A percentile compares a stretch with the other conserved stretches of the same genome.
These are phyloP conservation scores for Nannizziopsis arthrosporioides DNA, from an alignment of 2,329 filamentous ascomycete genomes.

Conservation along the genomic window DNA sequence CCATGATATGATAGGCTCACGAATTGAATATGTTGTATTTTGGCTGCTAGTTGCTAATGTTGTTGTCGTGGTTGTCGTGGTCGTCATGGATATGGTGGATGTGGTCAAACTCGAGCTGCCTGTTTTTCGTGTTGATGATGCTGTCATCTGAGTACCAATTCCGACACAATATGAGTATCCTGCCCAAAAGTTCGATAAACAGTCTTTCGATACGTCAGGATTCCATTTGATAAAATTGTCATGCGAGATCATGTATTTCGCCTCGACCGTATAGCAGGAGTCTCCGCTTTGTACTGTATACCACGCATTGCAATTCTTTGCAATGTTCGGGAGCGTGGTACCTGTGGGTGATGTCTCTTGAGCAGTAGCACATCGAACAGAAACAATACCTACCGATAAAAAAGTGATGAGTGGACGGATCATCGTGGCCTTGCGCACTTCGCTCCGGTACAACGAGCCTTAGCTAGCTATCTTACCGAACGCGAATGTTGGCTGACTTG, in stretches of 20 bases:
- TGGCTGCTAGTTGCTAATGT: not conserved
- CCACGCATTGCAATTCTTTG: conserved; percentile 19
- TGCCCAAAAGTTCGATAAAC: conserved; percentile 1
- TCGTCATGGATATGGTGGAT: not conserved
- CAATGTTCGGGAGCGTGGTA: conserved; percentile 16
- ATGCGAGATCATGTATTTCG: conserved; percentile 14
- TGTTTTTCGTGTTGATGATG: not conserved
- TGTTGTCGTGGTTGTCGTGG: not conserved
- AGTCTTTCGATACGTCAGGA: conserved; percentile 1
- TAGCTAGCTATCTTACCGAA: too few relatives aligned
- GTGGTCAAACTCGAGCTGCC: not conserved
- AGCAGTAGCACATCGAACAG: too few relatives aligned
- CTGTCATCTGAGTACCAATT: not conserved
- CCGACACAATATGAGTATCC: conserved; percentile 9
- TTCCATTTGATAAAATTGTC: conserved; percentile 12
- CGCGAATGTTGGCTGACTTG: too few relatives aligned
- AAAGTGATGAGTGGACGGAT: too few relatives aligned
- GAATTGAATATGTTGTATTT: conserved; percentile 2
- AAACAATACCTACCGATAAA: too few relatives aligned
- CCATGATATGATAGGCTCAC: conserved; percentile 1
- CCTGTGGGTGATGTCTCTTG: not conserved
- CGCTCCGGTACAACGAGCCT: too few relatives aligned
- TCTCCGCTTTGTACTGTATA: conserved; percentile 19
- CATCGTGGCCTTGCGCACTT: too few relatives aligned
- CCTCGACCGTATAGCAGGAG: conserved; percentile 18